Evolutionary conservation across 2,329 filamentous ascomycete species (phyloP).

Genomic region (Epichloe bromicola): DNA sequence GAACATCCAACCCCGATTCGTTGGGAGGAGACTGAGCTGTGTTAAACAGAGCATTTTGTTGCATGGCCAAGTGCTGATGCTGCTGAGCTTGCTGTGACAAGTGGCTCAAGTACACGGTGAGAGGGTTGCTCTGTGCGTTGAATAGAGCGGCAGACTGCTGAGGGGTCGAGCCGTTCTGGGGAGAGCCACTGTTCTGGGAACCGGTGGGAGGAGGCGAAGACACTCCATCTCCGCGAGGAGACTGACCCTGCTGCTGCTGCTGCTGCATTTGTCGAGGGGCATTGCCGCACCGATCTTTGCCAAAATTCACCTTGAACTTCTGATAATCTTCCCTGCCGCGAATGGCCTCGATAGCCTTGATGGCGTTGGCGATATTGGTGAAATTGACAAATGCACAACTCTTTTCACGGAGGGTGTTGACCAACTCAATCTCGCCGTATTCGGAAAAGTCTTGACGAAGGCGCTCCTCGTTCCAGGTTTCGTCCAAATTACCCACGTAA

Average conservation of each 20-base stretch:
- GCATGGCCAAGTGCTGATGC: conserved; percentile 56
- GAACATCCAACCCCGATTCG: conserved; percentile 44
- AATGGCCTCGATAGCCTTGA: conserved; percentile 96
- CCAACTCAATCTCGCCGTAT: conserved; percentile 93
- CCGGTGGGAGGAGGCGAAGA: conserved; percentile 46
- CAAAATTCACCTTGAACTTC: conserved; percentile 99
- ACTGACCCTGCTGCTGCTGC: conserved; percentile 39
- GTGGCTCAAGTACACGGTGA: conserved; percentile 88
- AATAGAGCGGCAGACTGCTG: conserved; percentile 61
- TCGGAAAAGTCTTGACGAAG: conserved; percentile 93
- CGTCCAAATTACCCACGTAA: conserved; percentile 94
- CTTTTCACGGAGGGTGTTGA: conserved; percentile 95
- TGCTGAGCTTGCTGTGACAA: conserved; percentile 59
- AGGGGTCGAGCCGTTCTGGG: conserved; percentile 40
- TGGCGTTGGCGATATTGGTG: conserved; percentile 98
- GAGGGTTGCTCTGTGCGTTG: conserved; percentile 72
- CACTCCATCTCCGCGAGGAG: conserved; percentile 50
- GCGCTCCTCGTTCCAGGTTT: conserved; percentile 93
- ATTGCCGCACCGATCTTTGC: conserved; percentile 96
- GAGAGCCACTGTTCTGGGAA: conserved; percentile 45
- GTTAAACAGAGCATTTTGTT: conserved; percentile 72
- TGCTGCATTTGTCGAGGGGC: conserved; percentile 69
- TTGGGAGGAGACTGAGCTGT: conserved; percentile 49
- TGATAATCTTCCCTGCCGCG: conserved; percentile 92
- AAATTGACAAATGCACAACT: conserved; percentile 99